These are phyloP conservation scores for Kregervanrija pseudodelftensis DNA, from an alignment of 805 yeast species.

Conservation along the genomic window DNA sequence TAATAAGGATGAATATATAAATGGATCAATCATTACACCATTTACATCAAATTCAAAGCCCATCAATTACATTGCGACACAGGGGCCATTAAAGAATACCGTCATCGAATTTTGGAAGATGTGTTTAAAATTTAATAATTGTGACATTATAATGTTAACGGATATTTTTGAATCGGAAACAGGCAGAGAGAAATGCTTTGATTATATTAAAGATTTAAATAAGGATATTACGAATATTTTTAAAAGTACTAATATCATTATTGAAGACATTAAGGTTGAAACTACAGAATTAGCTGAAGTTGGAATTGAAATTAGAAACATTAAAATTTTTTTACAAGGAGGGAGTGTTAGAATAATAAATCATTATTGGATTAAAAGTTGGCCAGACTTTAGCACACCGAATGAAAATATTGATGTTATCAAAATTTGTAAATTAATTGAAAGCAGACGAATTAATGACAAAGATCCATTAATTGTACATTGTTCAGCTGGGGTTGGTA, in stretches of 20 bases:
- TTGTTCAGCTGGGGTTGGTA: slow-evolving; percentile 57
- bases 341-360: no score
- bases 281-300: slow-evolving; percentile 1
- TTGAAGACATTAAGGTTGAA: slow-evolving; percentile 4
- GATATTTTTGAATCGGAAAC: slow-evolving; percentile 40
- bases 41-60: neutral
- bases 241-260: neutral
- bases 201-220: slow-evolving; percentile 5
- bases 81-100: slow-evolving; percentile 48
- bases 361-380: slow-evolving; percentile 10
- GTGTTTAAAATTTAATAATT: slow-evolving; percentile 21
- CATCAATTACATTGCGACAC: slow-evolving; percentile 55
- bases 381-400: slow-evolving; percentile 13
- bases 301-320: no score
- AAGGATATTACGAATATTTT: neutral
- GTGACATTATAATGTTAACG: slow-evolving; percentile 66
- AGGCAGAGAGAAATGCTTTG: slow-evolving; percentile 32
- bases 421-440: neutral
- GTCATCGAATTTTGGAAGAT: slow-evolving; percentile 40
- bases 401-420: slow-evolving; percentile 2
- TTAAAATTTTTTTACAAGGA: no score
- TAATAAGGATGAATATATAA: slow-evolving; percentile 32
- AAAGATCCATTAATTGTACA: slow-evolving; percentile 34
- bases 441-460: neutral
- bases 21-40: slow-evolving; percentile 17